Evolutionary conservation across 2,329 filamentous ascomycete genomes (phyloP).

Genomic region (Monascus ruber): DNA sequence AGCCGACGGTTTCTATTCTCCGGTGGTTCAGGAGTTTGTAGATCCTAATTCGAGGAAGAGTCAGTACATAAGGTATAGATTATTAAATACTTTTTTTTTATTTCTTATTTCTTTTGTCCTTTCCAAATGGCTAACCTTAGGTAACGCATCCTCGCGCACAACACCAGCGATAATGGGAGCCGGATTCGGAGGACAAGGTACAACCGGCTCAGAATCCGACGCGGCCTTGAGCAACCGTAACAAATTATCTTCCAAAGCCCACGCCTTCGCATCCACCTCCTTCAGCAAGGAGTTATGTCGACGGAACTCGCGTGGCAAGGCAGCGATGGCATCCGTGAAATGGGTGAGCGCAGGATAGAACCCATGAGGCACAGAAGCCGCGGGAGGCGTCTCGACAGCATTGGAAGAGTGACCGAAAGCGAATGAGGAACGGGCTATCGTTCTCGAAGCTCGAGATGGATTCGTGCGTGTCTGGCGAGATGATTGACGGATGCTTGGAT

Average conservation of each 20-base stretch:
- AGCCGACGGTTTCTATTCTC: slow-evolving; percentile 43
- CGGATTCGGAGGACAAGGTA: slow-evolving; percentile 21
- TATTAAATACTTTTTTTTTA: too few relatives aligned
- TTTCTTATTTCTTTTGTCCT: too few relatives aligned
- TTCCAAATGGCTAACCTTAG: slow-evolving; percentile 12
- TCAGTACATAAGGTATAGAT: not conserved
- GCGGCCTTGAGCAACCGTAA: slow-evolving; percentile 53
- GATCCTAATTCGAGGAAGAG: slow-evolving; percentile 11
- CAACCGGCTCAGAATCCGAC: slow-evolving; percentile 19
- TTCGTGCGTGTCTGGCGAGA: slow-evolving; percentile 39
- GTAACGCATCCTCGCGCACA: slow-evolving; percentile 22
- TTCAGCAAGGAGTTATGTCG: slow-evolving; percentile 92
- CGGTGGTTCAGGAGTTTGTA: slow-evolving; percentile 20
- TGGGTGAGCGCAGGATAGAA: slow-evolving; percentile 58
- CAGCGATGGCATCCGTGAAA: slow-evolving; percentile 85
- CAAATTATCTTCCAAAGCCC: slow-evolving; percentile 72
- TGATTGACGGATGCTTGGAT: slow-evolving; percentile 22
- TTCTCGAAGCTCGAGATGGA: slow-evolving; percentile 38
- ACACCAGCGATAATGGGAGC: slow-evolving; percentile 25
- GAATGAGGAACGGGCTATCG: slow-evolving; percentile 29
- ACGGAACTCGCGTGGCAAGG: slow-evolving; percentile 87
- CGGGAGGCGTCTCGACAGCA: slow-evolving; percentile 15
- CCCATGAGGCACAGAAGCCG: slow-evolving; percentile 28
- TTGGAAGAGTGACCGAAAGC: slow-evolving; percentile 19
- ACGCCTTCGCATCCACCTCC: slow-evolving; percentile 95